Conservation (phyloP, 768 basidiomycete genomes). For the Strobilomyces echinocephalus region DNA sequence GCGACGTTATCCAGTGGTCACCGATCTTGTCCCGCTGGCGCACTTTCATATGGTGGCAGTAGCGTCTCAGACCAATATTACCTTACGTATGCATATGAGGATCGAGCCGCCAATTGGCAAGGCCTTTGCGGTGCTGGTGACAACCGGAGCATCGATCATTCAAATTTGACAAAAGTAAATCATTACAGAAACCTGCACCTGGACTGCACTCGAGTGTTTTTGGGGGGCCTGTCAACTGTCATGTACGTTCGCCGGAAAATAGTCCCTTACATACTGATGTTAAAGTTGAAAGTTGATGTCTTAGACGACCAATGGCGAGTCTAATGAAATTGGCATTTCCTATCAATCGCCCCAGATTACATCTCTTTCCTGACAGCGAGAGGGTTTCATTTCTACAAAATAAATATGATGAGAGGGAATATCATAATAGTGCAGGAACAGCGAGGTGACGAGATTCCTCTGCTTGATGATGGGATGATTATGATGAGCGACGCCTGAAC, state of each 20-base stretch:
- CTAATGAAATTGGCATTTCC: constrained; percentile 8
- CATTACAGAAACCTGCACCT: background rate
- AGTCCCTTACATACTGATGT: background rate
- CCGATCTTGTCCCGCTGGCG: background rate
- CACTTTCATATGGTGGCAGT: background rate
- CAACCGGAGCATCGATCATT: background rate
- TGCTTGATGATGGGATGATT: constrained; percentile 4
- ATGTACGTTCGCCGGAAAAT: background rate
- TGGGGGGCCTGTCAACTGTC: background rate
- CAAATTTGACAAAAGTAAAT: background rate
- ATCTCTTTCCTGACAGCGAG: background rate
- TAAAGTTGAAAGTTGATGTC: background rate
- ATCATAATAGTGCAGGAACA: constrained; percentile 7
- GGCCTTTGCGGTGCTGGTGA: background rate
- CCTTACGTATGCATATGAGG: background rate
- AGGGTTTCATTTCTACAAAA: constrained; percentile 1
- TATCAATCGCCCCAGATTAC: constrained; percentile 17
- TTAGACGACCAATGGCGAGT: background rate
- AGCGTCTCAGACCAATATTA: background rate
- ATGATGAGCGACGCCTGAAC: constrained; percentile 30
- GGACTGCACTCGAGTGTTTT: background rate
- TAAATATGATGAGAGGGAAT: constrained; percentile 7
- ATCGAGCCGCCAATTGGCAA: background rate
- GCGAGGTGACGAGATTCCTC: constrained; percentile 10
- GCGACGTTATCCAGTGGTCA: background rate